Evolutionary conservation across 208 protist species (phyloP), one percentile per base, ranked within the genome.

Genomic region (Herpetomonas samuelpessoai): DNA sequence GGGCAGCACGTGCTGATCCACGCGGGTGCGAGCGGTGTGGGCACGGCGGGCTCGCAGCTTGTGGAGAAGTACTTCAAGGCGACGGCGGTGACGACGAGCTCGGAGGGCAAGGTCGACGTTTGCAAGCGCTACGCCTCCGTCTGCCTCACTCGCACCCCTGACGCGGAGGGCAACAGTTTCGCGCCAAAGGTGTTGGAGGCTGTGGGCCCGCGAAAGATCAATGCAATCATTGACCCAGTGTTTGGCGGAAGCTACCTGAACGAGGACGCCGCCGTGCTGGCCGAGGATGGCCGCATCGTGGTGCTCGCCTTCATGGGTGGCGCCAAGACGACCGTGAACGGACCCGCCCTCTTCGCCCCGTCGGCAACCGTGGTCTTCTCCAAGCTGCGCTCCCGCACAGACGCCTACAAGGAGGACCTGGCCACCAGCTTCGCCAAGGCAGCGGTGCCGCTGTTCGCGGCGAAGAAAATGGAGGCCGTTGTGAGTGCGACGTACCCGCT

Each of bases 21-120:
- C 62, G 90, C 91, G 38, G 86, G 80, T 26, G 86, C 86, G 38
- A 96, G 88, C 59, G 89, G 92, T 38, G 80, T 98, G 0, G 95
- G 92, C 38, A 92, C 74, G 4, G 86, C 89, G 2, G 57, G 74
- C 0, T 76, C 81, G 28, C 94, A 96, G 74, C 48, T 97, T 21
- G 81, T 79, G n/a, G 82, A 91, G 60, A 89, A 87, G 51, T 87
- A 84, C 56, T 88, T 92, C 52, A 60, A 76, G 16, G 85, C 77
- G n/a, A 89, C 71, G 4, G 80, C 76, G 2, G 65, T 88, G 28
- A 84, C 75, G 35, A 94, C 81, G n/a, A 77, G 76, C 18, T 83
- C 84, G 1, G 52, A 74, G 58, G 58, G 22, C n/a, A 92, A 95
- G 68, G 29, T 95, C 3, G 72, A 81, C 0, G 67, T 83, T 38